Percentiles rank a stretch among this genome's conserved stretches.
These are phyloP conservation scores for Pilobolus umbonatus DNA, from an alignment of 192 early-diverging fungal genomes.

Conservation along the genomic window DNA sequence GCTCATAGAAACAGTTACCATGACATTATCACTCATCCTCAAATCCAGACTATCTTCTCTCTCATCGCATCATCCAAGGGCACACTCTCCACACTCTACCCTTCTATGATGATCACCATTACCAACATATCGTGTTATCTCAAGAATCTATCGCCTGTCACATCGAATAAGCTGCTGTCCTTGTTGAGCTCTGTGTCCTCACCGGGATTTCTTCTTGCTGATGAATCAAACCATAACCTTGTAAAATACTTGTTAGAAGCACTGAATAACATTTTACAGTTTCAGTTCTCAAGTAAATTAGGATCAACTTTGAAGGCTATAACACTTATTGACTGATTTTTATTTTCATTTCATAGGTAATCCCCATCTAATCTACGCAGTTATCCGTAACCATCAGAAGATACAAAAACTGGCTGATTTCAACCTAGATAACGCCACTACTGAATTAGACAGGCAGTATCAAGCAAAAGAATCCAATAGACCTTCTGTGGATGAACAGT, in stretches of 20 bases:
- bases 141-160: constrained; percentile 64
- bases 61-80: constrained; percentile 72
- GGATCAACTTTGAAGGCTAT: neutral
- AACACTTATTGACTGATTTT: neutral
- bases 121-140: constrained; percentile 80
- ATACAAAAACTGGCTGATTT: constrained; percentile 66
- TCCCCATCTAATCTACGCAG: constrained; percentile 69
- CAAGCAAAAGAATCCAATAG: neutral
- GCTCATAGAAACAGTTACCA: constrained; percentile 1
- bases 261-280: constrained; percentile 80
- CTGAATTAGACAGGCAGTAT: constrained; percentile 52
- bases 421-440: constrained; percentile 58
- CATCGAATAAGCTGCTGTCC: constrained; percentile 67
- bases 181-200: constrained; percentile 73
- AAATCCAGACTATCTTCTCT: constrained; percentile 62
- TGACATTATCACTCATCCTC: neutral
- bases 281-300: constrained; percentile 64
- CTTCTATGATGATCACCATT: constrained; percentile 68
- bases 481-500: neutral
- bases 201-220: constrained; percentile 77
- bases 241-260: constrained; percentile 77
- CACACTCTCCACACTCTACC: constrained; percentile 63
- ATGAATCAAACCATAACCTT: constrained; percentile 68
- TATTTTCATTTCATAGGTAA: constrained; percentile 50
- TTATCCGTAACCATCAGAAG: constrained; percentile 70